These are phyloP conservation scores for Candolleomyces eurysporus DNA, from an alignment of 768 basidiomycete species.

Conservation along the genomic window DNA sequence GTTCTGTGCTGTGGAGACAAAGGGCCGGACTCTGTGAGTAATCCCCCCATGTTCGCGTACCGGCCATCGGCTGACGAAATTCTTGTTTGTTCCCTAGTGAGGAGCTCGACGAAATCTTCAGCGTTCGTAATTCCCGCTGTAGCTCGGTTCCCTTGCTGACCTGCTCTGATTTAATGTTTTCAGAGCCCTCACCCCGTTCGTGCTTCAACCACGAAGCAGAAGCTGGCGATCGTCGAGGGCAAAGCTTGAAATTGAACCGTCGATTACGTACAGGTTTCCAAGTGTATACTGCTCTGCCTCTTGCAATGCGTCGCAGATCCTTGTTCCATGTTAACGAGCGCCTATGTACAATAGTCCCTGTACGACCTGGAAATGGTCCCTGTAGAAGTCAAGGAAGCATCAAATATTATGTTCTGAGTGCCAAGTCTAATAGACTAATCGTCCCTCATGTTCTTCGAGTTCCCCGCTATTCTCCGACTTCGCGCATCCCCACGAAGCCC, in stretches of 20 bases:
- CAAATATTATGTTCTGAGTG: too few species aligned
- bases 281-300: too few species aligned
- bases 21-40: constrained; percentile 40
- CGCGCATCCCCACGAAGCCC: too few species aligned
- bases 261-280: too few species aligned
- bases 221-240: constrained; percentile 37
- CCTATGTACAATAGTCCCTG: too few species aligned
- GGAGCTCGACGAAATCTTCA: constrained; percentile 42
- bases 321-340: too few species aligned
- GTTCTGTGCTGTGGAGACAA: constrained; percentile 41
- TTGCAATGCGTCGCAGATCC: too few species aligned
- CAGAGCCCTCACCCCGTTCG: constrained; percentile 40
- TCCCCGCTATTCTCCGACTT: too few species aligned
- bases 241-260: constrained; percentile 18
- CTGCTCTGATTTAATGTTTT: background rate
- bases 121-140: constrained; percentile 11
- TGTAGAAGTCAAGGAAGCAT: too few species aligned
- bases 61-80: background rate
- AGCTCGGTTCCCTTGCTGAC: background rate
- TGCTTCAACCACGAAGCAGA: constrained; percentile 37
- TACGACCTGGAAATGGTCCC: too few species aligned
- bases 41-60: background rate
- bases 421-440: too few species aligned
- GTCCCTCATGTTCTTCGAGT: too few species aligned
- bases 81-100: constrained; percentile 23